Conservation (phyloP, 495 filamentous ascomycete species). For the Bathelium albidoporum region DNA sequence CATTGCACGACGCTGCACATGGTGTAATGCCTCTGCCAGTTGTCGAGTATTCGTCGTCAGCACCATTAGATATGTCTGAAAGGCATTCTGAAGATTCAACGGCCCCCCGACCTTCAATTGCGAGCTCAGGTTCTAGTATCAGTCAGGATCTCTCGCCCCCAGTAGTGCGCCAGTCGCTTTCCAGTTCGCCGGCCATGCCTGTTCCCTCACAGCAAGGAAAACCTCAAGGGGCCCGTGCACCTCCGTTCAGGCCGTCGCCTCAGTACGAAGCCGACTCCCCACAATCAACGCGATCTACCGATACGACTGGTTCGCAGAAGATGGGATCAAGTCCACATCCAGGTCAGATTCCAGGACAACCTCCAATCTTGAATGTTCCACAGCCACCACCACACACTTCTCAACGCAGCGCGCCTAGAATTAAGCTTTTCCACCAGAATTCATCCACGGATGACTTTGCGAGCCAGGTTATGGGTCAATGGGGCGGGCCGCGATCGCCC, state of each 20-base stretch:
- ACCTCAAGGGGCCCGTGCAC: background rate
- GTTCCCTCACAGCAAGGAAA: background rate
- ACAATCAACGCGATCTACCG: background rate
- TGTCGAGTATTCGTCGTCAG: background rate
- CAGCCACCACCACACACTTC: background rate
- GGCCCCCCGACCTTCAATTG: background rate
- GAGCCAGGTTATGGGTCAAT: background rate
- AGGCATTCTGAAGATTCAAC: constrained; percentile 1
- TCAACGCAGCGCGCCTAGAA: background rate
- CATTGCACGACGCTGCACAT: constrained; percentile 41
- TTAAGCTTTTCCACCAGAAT: background rate
- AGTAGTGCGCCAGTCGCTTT: background rate
- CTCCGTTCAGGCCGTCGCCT: background rate
- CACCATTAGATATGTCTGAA: background rate
- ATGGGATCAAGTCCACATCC: background rate
- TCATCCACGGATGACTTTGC: background rate
- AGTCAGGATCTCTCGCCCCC: background rate
- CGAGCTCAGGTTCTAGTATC: background rate
- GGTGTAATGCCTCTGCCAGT: background rate
- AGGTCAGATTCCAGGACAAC: background rate
- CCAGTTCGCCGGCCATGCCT: background rate
- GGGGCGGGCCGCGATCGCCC: background rate
- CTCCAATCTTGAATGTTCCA: background rate
- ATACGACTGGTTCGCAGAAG: background rate
- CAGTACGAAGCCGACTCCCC: background rate